Evolutionary conservation across 768 basidiomycete genomes (phyloP).

Genomic region (Chiua virens): DNA sequence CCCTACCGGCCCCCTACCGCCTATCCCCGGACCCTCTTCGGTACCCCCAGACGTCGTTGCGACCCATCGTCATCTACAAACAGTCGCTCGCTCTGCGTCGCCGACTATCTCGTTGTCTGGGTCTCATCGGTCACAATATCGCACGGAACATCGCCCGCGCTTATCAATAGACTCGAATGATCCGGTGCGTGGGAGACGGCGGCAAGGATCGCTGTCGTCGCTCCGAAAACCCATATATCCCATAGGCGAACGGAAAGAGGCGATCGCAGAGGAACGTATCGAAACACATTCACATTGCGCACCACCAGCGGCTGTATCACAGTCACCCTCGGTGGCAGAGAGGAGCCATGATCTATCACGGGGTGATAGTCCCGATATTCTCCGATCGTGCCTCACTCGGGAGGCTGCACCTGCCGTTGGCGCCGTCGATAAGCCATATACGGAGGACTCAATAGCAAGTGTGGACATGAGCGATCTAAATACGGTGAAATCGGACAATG

Average conservation of each 20-base stretch:
- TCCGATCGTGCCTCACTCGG: slow-evolving; percentile 17
- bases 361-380: slow-evolving; percentile 22
- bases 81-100: slow-evolving; percentile 18
- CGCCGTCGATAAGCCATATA: slow-evolving; percentile 1
- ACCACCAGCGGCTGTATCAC: neutral
- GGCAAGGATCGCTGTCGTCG: slow-evolving; percentile 30
- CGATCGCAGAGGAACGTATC: slow-evolving; percentile 20
- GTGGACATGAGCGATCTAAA: slow-evolving; percentile 34
- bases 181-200: slow-evolving; percentile 15
- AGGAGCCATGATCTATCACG: slow-evolving; percentile 7
- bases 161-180: slow-evolving; percentile 14
- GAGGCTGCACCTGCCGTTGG: slow-evolving; percentile 1
- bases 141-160: slow-evolving; percentile 16
- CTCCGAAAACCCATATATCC: slow-evolving; percentile 24
- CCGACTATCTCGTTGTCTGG: slow-evolving; percentile 22
- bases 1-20: slow-evolving; percentile 59
- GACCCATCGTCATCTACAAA: slow-evolving; percentile 37
- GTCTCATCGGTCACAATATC: slow-evolving; percentile 17
- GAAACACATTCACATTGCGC: neutral
- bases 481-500: slow-evolving; percentile 29
- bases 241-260: slow-evolving; percentile 4
- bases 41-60: slow-evolving; percentile 48
- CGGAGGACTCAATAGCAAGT: slow-evolving; percentile 28
- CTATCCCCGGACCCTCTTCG: slow-evolving; percentile 62
- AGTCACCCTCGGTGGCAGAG: slow-evolving; percentile 7